Evolutionary conservation across 306 rosid genomes (phyloP).

Genomic region (Vigna trinervia): DNA sequence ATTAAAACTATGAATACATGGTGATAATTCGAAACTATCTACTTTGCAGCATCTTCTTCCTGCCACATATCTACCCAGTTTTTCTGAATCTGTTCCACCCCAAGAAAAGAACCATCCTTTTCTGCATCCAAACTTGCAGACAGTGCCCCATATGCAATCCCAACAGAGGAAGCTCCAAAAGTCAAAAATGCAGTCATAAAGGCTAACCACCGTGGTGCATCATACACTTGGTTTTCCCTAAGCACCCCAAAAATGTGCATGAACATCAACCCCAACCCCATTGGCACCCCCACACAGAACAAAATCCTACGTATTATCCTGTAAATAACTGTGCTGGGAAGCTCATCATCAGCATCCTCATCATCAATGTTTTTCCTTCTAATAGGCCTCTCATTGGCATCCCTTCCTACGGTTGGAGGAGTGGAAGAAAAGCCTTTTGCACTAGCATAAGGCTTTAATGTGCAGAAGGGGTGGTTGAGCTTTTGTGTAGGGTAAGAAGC

Average conservation of each 20-base stretch:
- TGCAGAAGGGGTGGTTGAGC: conserved; percentile 30
- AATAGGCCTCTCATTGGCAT: conserved; percentile 43
- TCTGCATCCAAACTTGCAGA: conserved; percentile 81
- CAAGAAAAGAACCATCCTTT: conserved; percentile 71
- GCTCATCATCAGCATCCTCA: conserved; percentile 56
- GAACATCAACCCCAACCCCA: conserved; percentile 69
- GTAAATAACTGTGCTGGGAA: conserved; percentile 63
- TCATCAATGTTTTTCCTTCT: conserved; percentile 33
- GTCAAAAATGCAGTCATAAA: conserved; percentile 62
- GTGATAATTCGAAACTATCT: not conserved
- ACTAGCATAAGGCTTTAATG: conserved; percentile 47
- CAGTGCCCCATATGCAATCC: conserved; percentile 78
- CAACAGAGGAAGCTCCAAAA: conserved; percentile 74
- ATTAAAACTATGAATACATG: not conserved
- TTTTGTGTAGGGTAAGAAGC: conserved; percentile 36
- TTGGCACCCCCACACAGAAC: conserved; percentile 67
- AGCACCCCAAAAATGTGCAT: conserved; percentile 59
- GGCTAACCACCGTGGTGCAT: conserved; percentile 78
- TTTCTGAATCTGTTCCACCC: conserved; percentile 63
- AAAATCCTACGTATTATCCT: conserved; percentile 68
- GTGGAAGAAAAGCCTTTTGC: conserved; percentile 67
- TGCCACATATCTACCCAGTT: conserved; percentile 93
- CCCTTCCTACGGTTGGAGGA: conserved; percentile 39
- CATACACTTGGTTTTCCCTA: conserved; percentile 59
- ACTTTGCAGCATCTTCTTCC: conserved; percentile 56